Evolutionary conservation across 192 early-diverging fungal genomes (phyloP).

Genomic region (Podila verticillata): DNA sequence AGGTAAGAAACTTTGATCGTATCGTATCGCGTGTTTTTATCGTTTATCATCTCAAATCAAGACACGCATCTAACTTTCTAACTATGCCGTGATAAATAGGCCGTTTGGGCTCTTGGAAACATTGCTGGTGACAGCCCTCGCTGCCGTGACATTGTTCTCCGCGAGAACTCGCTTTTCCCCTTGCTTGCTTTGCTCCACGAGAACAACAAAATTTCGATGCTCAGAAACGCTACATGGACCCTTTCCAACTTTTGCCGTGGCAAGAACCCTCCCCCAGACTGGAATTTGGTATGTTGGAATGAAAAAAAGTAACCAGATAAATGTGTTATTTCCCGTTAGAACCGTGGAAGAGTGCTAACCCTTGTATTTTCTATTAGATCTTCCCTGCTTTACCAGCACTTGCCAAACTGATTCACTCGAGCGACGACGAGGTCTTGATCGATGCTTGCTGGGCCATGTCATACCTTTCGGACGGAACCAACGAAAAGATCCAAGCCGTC

Average conservation of each 20-base stretch:
- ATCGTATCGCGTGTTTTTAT: not conserved
- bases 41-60: not conserved
- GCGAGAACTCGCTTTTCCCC: slow-evolving; percentile 85
- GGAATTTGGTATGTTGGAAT: slow-evolving; percentile 66
- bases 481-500: slow-evolving; percentile 98
- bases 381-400: slow-evolving; percentile 87
- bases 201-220: slow-evolving; percentile 94
- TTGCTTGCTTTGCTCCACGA: slow-evolving; percentile 88
- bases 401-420: slow-evolving; percentile 89
- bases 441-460: slow-evolving; percentile 99
- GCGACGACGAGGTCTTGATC: slow-evolving; percentile 95
- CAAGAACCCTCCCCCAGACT: slow-evolving; percentile 95
- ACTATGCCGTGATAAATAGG: slow-evolving; percentile 53
- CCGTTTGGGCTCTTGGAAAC: slow-evolving; percentile 99
- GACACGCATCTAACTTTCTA: not conserved
- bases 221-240: slow-evolving; percentile 99
- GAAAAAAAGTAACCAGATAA: too few relatives aligned
- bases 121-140: slow-evolving; percentile 96
- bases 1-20: slow-evolving; percentile 65
- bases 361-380: slow-evolving; percentile 67
- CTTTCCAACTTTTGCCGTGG: slow-evolving; percentile 99
- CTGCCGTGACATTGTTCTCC: slow-evolving; percentile 92
- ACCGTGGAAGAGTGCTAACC: too few relatives aligned
- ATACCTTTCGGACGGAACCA: slow-evolving; percentile 96
- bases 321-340: too few relatives aligned